Evolutionary conservation across 129 eudicot genomes (phyloP).

Genomic region (Gnaphalium uliginosum): DNA sequence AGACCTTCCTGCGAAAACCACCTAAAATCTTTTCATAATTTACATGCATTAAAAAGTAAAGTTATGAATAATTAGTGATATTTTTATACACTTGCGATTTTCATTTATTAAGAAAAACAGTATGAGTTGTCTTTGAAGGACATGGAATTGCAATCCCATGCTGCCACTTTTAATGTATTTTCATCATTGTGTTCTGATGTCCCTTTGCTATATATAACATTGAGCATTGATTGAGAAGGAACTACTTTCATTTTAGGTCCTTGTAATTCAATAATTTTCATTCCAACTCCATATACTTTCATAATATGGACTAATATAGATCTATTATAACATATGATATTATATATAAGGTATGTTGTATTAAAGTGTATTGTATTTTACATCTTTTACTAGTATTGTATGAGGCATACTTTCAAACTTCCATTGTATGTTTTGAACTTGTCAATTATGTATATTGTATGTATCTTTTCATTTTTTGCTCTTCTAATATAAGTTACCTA

Average conservation of each 20-base stretch:
- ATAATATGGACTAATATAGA: background rate
- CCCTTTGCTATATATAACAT: constrained; percentile 17
- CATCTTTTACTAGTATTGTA: too few relatives aligned
- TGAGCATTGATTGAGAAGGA: constrained; percentile 10
- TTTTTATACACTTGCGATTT: background rate
- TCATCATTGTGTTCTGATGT: constrained; percentile 25
- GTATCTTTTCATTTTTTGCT: too few relatives aligned
- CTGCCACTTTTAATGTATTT: constrained; percentile 31
- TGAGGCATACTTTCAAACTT: too few relatives aligned
- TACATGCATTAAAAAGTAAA: background rate
- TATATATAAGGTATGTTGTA: too few relatives aligned
- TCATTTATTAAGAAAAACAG: constrained; percentile 7
- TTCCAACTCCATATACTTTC: background rate
- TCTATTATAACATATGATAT: background rate
- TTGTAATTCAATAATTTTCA: constrained; percentile 8
- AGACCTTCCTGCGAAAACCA: too few relatives aligned
- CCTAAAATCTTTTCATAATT: background rate
- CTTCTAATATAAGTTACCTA: too few relatives aligned
- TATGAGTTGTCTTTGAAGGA: constrained; percentile 28
- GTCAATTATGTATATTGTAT: too few relatives aligned
- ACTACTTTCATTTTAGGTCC: background rate
- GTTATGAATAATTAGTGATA: background rate
- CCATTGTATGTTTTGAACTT: too few relatives aligned
- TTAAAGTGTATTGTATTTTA: too few relatives aligned
- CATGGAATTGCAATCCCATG: constrained; percentile 33